These are phyloP conservation scores for Penstemon davidsonii DNA, from an alignment of 257 asterid genomes.

Conservation along the genomic window DNA sequence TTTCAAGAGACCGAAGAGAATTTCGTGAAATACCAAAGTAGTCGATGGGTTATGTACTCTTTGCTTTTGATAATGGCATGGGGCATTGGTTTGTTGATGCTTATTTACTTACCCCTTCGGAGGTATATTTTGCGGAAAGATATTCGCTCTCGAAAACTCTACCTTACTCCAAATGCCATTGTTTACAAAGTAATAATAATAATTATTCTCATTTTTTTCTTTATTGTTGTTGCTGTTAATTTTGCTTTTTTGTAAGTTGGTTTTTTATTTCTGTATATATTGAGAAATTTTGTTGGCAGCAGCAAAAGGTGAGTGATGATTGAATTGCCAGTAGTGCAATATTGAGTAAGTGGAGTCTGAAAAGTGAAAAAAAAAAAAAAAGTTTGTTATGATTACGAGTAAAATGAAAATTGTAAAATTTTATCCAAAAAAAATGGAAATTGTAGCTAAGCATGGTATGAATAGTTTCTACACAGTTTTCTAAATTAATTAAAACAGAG, in stretches of 20 bases:
- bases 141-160: constrained; percentile 66
- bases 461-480: not conserved
- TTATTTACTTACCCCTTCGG: constrained; percentile 68
- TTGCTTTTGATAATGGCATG: constrained; percentile 58
- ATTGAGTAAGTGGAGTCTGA: too few relatives aligned
- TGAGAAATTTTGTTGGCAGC: not conserved
- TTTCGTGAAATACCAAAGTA: constrained; percentile 60
- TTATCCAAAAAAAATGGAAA: too few relatives aligned
- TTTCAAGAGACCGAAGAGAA: constrained; percentile 59
- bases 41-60: constrained; percentile 62
- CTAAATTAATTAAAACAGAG: constrained; percentile 6
- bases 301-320: too few relatives aligned
- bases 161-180: constrained; percentile 56
- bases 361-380: too few relatives aligned
- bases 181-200: constrained; percentile 54
- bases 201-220: not conserved
- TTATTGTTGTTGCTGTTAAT: not conserved
- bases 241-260: not conserved
- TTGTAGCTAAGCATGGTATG: not conserved
- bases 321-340: too few relatives aligned
- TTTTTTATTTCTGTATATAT: too few relatives aligned
- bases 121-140: constrained; percentile 56
- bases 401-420: too few relatives aligned
- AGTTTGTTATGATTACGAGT: too few relatives aligned
- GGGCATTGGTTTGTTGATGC: constrained; percentile 80